These are phyloP conservation scores for Penicillium sp. DNA, from an alignment of 2,329 filamentous ascomycete genomes.

Conservation along the genomic window DNA sequence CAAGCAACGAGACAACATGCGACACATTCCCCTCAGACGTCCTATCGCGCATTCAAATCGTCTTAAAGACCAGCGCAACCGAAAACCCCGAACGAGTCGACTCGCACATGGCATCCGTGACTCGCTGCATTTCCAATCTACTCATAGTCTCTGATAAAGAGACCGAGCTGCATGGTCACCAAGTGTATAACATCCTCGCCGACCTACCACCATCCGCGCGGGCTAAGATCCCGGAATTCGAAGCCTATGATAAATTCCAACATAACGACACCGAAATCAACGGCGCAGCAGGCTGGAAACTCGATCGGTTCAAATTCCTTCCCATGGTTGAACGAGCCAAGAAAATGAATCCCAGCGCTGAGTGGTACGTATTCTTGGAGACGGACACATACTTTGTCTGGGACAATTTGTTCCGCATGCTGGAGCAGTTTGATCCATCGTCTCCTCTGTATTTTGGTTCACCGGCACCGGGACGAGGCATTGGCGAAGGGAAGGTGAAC, in stretches of 20 bases:
- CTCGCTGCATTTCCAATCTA: conserved; percentile 16
- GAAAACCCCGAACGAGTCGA: conserved; percentile 45
- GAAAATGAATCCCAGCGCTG: conserved; percentile 47
- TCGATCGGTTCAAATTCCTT: conserved; percentile 61
- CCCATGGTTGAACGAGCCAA: conserved; percentile 57
- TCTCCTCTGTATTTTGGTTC: conserved; percentile 53
- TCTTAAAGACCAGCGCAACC: conserved; percentile 53
- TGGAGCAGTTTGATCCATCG: conserved; percentile 51
- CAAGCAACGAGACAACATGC: conserved; percentile 14
- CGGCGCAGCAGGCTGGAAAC: conserved; percentile 50
- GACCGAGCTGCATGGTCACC: conserved; percentile 46
- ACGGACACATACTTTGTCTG: conserved; percentile 55
- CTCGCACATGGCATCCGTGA: conserved; percentile 49
- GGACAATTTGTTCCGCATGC: conserved; percentile 50
- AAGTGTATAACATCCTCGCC: conserved; percentile 49
- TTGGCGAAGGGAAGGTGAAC: conserved; percentile 13
- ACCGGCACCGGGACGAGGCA: conserved; percentile 42
- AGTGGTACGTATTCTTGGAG: conserved; percentile 60
- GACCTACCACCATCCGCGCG: conserved; percentile 47
- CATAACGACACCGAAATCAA: conserved; percentile 34
- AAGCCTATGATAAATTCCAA: conserved; percentile 45
- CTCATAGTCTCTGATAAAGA: conserved; percentile 41
- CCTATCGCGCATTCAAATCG: conserved; percentile 47
- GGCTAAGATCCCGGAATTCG: conserved; percentile 38
- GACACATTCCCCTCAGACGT: conserved; percentile 36